Base-by-base conservation (phyloP, 1,139 yeast species). In the Yamadazyma dushanensis region DNA sequence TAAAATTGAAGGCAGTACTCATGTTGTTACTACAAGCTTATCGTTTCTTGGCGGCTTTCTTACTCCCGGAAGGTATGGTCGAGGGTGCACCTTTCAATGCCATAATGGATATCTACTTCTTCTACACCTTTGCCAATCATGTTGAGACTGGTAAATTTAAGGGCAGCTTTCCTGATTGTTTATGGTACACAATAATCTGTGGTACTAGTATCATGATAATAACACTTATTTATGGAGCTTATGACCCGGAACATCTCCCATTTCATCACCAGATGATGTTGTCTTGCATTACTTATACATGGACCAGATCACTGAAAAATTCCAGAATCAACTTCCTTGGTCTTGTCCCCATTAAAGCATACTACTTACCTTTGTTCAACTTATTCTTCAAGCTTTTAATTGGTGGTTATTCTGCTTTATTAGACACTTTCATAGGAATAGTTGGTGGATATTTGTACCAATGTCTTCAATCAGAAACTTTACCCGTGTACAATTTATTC, bases 361-460 rank as follows among this genome's bases (percentile, higher is more conserved):
- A 77, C 36, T 67, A 78, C 42, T 57, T 79, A 38, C 86, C 86
- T 3, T 59, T 78, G 8, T 80, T 77, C 32, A 71, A 76, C 29
- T 47, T 78, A 25, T 73, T 75, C 1, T 61, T 75, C 47, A 66
- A 74, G 36, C 54, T 75, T 33, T 56, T 79, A 16, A 53, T 68
- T 3, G 68, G 63, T 24, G 80, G 81, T 1, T 58, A 49, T 23
- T 39, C 56, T 3, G 43, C 68, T 2, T 65, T 75, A 35, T 47
- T 66, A 11, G 66, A 68, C 40, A 61, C 76, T 0, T 40, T 72
- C 2, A 51, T 70, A 13, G 85, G 86, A 1, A 69, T 76, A 43
- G 50, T 64, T 6, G 73, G 76, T 2, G 84, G 81, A 0, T 80
- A 80, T 49, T 46, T 76, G 15, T 80, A 79, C 55, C 78, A 75